These are phyloP conservation scores for Cornus kousa DNA, from an alignment of 148 eudicot species.

Conservation along the genomic window DNA sequence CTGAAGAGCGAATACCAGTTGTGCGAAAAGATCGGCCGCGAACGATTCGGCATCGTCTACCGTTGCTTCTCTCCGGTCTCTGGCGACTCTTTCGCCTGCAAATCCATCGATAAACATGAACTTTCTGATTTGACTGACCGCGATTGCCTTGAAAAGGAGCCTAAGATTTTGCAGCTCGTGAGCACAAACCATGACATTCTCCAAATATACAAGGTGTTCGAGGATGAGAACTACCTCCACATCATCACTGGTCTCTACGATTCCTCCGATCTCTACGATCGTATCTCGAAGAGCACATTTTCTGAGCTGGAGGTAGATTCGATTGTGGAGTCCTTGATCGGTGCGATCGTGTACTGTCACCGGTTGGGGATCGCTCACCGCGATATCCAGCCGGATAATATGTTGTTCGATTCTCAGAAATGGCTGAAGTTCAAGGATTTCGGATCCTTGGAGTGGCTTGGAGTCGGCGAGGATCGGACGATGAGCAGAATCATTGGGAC, in stretches of 20 bases:
- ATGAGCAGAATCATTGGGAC: conserved; percentile 87
- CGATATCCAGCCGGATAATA: conserved; percentile 83
- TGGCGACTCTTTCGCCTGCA: too few relatives aligned
- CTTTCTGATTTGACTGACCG: too few relatives aligned
- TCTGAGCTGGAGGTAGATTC: conserved; percentile 50
- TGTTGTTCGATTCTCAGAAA: conserved; percentile 54
- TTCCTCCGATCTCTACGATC: conserved; percentile 29
- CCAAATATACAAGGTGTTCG: conserved; percentile 29
- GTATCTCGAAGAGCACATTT: conserved; percentile 23
- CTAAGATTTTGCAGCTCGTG: conserved; percentile 40
- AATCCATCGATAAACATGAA: too few relatives aligned
- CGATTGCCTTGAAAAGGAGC: too few relatives aligned
- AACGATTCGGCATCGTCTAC: conserved; percentile 73
- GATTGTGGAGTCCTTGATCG: conserved; percentile 39
- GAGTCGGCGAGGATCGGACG: conserved; percentile 22
- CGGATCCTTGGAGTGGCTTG: conserved; percentile 78
- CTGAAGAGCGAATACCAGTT: too few relatives aligned
- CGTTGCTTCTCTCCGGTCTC: conserved; percentile 65
- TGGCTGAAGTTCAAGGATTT: conserved; percentile 66
- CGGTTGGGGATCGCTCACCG: conserved; percentile 70
- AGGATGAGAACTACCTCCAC: conserved; percentile 41
- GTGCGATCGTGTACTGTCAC: conserved; percentile 67
- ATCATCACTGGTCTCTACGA: conserved; percentile 46
- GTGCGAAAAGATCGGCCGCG: conserved; percentile 82
- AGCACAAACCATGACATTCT: conserved; percentile 28